phyloP scores from a whole-genome alignment of 495 filamentous ascomycete genomes.

The Podospora comata region DNA sequence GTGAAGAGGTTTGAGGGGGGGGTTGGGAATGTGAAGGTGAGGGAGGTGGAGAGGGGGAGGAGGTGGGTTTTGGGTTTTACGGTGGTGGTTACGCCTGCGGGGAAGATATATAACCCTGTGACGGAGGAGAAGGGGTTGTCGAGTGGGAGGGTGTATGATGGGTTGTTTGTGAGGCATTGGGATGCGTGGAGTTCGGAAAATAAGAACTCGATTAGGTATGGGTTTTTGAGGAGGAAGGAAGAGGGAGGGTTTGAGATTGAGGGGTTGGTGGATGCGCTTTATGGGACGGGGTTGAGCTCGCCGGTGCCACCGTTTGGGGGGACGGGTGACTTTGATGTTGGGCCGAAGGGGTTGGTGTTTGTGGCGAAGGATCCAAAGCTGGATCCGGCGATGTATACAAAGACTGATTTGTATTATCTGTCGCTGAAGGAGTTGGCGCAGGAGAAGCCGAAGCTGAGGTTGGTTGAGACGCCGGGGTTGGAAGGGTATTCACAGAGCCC shows the following conservation, averaged over 20 bases:
- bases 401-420: slow-evolving; percentile 71
- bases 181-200: slow-evolving; percentile 68
- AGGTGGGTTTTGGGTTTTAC: slow-evolving; percentile 61
- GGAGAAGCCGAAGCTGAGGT: slow-evolving; percentile 40
- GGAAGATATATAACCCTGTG: slow-evolving; percentile 59
- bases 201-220: slow-evolving; percentile 70
- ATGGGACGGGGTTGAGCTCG: slow-evolving; percentile 54
- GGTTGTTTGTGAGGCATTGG: slow-evolving; percentile 76
- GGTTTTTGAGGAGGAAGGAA: slow-evolving; percentile 52
- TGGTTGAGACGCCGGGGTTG: slow-evolving; percentile 48
- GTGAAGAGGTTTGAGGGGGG: slow-evolving; percentile 61
- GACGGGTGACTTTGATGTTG: slow-evolving; percentile 56
- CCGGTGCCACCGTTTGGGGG: slow-evolving; percentile 59
- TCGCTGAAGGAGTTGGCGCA: slow-evolving; percentile 60
- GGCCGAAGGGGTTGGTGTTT: slow-evolving; percentile 64
- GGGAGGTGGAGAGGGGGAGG: slow-evolving; percentile 51
- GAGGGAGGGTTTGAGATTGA: slow-evolving; percentile 41
- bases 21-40: slow-evolving; percentile 72
- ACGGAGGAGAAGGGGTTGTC: slow-evolving; percentile 54
- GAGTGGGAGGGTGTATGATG: slow-evolving; percentile 63
- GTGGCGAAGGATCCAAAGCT: slow-evolving; percentile 79
- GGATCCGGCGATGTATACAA: slow-evolving; percentile 76
- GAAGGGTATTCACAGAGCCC: slow-evolving; percentile 75
- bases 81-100: slow-evolving; percentile 57
- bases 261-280: slow-evolving; percentile 57